Percentiles rank a stretch among this genome's conserved stretches.
Conservation (phyloP, 495 filamentous ascomycete genomes). For the Articulospora tetracladia region DNA sequence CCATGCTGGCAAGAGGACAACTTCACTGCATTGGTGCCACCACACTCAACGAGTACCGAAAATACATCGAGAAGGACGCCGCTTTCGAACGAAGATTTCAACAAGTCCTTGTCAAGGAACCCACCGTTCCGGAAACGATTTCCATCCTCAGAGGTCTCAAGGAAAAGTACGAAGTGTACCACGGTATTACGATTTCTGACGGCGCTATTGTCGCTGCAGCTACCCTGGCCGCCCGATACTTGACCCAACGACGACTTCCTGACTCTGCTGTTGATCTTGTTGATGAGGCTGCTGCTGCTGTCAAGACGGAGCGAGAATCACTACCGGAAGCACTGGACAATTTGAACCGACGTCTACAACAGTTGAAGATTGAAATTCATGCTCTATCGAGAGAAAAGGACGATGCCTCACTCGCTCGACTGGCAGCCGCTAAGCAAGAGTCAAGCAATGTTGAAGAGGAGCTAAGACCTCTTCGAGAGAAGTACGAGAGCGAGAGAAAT, state of each 20-base stretch:
- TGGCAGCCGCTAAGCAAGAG: constrained; percentile 79
- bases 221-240: constrained; percentile 83
- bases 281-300: constrained; percentile 93
- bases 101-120: constrained; percentile 94
- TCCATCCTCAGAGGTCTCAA: constrained; percentile 96
- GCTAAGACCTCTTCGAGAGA: constrained; percentile 84
- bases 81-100: constrained; percentile 98
- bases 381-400: constrained; percentile 92
- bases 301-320: constrained; percentile 89
- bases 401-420: constrained; percentile 78
- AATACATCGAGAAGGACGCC: constrained; percentile 98
- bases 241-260: constrained; percentile 84
- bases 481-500: constrained; percentile 88
- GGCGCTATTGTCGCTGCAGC: constrained; percentile 89
- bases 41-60: constrained; percentile 90
- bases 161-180: constrained; percentile 96
- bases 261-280: constrained; percentile 96
- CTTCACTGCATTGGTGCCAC: constrained; percentile 98
- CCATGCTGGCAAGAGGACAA: constrained; percentile 93
- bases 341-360: constrained; percentile 79
- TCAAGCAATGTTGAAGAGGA: constrained; percentile 91
- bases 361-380: constrained; percentile 95
- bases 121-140: constrained; percentile 80
- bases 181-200: constrained; percentile 94
- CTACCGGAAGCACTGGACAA: constrained; percentile 94